phyloP scores from a whole-genome alignment of 805 yeast species.

The Saccharomycopsis guyanensis region DNA sequence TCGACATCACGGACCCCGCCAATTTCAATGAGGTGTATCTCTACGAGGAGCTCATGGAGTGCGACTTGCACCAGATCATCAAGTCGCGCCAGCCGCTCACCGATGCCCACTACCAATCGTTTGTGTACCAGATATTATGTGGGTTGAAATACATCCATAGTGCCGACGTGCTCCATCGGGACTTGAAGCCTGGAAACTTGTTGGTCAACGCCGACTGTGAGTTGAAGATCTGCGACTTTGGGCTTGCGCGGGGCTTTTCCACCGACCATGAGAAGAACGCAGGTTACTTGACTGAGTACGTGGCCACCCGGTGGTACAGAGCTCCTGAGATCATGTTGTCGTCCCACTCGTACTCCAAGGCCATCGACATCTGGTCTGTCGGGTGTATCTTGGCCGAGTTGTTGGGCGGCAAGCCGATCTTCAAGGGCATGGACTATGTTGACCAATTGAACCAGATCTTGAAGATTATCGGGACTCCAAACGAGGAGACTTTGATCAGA shows the following conservation, averaged over 20 bases:
- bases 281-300: slow-evolving; percentile 95
- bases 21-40: slow-evolving; percentile 86
- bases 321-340: slow-evolving; percentile 97
- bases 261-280: slow-evolving; percentile 76
- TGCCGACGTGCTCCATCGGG: slow-evolving; percentile 90
- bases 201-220: slow-evolving; percentile 95
- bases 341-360: slow-evolving; percentile 90
- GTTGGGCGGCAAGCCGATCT: slow-evolving; percentile 82
- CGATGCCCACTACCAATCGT: slow-evolving; percentile 91
- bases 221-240: slow-evolving; percentile 92
- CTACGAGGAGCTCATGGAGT: slow-evolving; percentile 96
- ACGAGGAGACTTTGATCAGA: slow-evolving; percentile 55
- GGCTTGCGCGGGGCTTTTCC: slow-evolving; percentile 87
- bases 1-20: slow-evolving; percentile 77
- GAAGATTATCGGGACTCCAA: slow-evolving; percentile 87
- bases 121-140: slow-evolving; percentile 84
- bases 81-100: slow-evolving; percentile 89
- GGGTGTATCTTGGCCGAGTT: slow-evolving; percentile 96
- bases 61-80: slow-evolving; percentile 97
- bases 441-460: slow-evolving; percentile 88
- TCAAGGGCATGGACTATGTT: slow-evolving; percentile 93
- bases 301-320: slow-evolving; percentile 97
- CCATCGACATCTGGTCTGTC: slow-evolving; percentile 96
- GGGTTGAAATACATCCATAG: slow-evolving; percentile 87
- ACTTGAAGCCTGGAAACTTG: slow-evolving; percentile 88